Evolutionary conservation across 805 yeast species (phyloP).

Genomic region (Sungouiella blattae): DNA sequence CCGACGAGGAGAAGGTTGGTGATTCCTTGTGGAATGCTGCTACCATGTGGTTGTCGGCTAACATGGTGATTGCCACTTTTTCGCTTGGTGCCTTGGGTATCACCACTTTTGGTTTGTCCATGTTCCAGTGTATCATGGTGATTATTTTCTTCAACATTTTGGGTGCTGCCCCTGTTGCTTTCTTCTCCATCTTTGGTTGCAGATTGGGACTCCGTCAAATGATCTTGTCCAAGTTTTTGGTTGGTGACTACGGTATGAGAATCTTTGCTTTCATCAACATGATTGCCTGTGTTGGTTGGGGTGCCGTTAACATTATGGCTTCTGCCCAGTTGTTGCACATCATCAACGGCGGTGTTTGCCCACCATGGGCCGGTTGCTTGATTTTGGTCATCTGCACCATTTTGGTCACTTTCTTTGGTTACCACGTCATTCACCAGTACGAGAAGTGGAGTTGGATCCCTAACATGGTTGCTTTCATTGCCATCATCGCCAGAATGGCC

Average conservation of each 20-base stretch:
- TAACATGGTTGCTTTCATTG: constrained; percentile 65
- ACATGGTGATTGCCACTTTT: constrained; percentile 80
- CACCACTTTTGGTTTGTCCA: constrained; percentile 61
- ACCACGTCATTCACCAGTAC: constrained; percentile 72
- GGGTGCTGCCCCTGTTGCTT: constrained; percentile 80
- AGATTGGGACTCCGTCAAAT: constrained; percentile 85
- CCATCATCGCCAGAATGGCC: constrained; percentile 73
- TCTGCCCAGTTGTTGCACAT: constrained; percentile 80
- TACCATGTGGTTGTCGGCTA: constrained; percentile 89
- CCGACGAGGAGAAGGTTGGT: constrained; percentile 74
- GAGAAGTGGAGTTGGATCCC: constrained; percentile 92
- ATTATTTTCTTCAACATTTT: constrained; percentile 71
- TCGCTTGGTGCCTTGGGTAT: constrained; percentile 67
- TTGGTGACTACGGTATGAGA: constrained; percentile 74
- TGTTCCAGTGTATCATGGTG: constrained; percentile 65
- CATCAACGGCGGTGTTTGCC: constrained; percentile 63
- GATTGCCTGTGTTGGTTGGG: constrained; percentile 93
- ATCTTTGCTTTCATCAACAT: constrained; percentile 74
- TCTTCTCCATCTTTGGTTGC: constrained; percentile 79
- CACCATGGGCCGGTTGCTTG: constrained; percentile 90
- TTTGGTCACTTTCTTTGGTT: constrained; percentile 77
- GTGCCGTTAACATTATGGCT: constrained; percentile 87
- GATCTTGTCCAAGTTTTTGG: constrained; percentile 71
- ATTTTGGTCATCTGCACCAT: constrained; percentile 67
- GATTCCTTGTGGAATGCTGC: constrained; percentile 66